Conservation (phyloP, 371 early-diverging fungal genomes). For the Entomophthora muscae region DNA sequence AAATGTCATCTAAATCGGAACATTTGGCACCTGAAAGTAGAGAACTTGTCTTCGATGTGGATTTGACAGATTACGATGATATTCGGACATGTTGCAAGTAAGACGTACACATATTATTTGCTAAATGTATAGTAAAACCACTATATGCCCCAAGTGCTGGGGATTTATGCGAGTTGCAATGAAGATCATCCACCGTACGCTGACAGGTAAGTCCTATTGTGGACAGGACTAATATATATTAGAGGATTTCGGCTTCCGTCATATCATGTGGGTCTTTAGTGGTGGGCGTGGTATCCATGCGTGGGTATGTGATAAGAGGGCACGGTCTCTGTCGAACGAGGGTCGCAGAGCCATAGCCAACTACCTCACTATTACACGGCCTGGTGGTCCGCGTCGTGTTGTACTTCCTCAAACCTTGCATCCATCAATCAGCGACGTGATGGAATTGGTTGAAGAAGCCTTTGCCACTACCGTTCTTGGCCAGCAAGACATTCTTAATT, state of each 20-base stretch:
- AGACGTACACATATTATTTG: constrained; percentile 6
- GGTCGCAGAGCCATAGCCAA: constrained; percentile 67
- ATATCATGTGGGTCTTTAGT: constrained; percentile 91
- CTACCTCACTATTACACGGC: constrained; percentile 45
- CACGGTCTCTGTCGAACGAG: constrained; percentile 55
- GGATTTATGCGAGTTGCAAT: constrained; percentile 84
- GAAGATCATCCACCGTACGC: constrained; percentile 54
- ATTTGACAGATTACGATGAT: constrained; percentile 99
- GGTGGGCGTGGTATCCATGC: constrained; percentile 99
- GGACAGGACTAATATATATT: neutral
- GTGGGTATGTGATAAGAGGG: constrained; percentile 92
- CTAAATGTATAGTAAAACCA: constrained; percentile 40
- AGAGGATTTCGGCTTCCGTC: constrained; percentile 94
- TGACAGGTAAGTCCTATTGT: constrained; percentile 30
- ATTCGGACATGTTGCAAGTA: constrained; percentile 86
- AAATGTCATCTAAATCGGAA: constrained; percentile 44
- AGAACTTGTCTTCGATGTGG: constrained; percentile 99
- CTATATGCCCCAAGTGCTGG: constrained; percentile 88
- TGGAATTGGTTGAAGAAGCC: neutral
- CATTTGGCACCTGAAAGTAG: constrained; percentile 62
- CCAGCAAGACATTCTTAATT: neutral
- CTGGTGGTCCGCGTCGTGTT: neutral
- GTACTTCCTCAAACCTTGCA: neutral
- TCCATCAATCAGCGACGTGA: neutral
- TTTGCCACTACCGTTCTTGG: neutral